Conservation (phyloP, 1,284 basidiomycete species). For the Sporisorium scitamineum region DNA sequence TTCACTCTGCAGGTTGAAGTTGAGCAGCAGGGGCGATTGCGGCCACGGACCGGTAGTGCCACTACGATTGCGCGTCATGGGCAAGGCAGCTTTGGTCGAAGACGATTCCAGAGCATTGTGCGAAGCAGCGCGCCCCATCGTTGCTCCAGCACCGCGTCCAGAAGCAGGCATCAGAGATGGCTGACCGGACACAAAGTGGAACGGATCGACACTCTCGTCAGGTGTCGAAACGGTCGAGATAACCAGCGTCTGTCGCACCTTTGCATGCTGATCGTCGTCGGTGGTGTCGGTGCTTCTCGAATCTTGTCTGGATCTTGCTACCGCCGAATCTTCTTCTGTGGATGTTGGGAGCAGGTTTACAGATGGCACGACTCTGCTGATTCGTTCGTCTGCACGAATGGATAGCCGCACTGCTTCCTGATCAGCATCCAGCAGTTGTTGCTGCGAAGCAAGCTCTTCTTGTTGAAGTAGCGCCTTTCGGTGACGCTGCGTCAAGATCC, state of each 20-base stretch:
- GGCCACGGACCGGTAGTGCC: conserved; percentile 50
- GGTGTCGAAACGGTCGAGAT: conserved; percentile 43
- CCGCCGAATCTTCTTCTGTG: conserved; percentile 2
- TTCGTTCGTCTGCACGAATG: conserved; percentile 37
- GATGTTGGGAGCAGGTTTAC: background rate
- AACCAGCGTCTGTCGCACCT: conserved; percentile 23
- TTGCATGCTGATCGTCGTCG: conserved; percentile 21
- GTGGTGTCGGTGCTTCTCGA: conserved; percentile 36
- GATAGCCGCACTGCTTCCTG: conserved; percentile 18
- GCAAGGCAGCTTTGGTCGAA: conserved; percentile 4
- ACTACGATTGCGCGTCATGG: conserved; percentile 41
- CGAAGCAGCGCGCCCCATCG: conserved; percentile 24
- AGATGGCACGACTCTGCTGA: conserved; percentile 10
- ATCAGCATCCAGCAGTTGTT: conserved; percentile 20
- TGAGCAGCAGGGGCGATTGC: conserved; percentile 46
- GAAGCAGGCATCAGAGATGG: conserved; percentile 17
- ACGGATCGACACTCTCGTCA: conserved; percentile 27
- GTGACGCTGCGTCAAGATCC: conserved; percentile 44
- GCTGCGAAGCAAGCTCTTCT: conserved; percentile 29
- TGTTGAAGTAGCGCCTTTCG: conserved; percentile 32
- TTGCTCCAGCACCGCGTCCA: background rate
- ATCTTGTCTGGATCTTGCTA: conserved; percentile 28
- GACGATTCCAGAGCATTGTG: conserved; percentile 10
- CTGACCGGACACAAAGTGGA: conserved; percentile 23
- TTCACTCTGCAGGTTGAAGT: conserved; percentile 3